Conservation (phyloP, 805 yeast genomes). For the Isabelozyma rhagii region DNA sequence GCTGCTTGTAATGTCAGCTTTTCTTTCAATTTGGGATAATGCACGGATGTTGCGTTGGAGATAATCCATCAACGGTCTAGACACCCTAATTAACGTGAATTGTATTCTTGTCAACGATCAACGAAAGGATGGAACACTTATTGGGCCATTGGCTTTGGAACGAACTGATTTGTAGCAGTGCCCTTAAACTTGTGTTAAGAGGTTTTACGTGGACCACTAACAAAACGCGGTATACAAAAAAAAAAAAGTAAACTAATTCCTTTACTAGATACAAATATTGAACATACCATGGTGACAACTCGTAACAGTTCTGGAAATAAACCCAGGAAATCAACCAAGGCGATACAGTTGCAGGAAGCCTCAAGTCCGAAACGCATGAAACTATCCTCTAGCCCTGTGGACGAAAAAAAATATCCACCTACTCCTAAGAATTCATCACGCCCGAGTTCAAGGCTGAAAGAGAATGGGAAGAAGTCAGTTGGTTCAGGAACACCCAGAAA, state of each 20-base stretch:
- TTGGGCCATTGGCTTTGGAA: no score
- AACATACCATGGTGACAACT: not conserved
- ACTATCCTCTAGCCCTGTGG: not conserved
- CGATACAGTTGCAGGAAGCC: not conserved
- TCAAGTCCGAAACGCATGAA: not conserved
- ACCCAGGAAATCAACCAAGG: not conserved
- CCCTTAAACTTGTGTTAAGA: no score
- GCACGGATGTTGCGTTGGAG: no score
- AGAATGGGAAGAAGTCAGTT: not conserved
- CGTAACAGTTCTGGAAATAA: not conserved
- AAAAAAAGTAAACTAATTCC: not conserved
- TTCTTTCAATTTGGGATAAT: no score
- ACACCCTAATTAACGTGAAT: no score
- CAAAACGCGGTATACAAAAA: not conserved
- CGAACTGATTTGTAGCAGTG: no score
- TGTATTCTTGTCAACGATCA: no score
- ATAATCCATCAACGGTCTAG: no score
- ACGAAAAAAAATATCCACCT: not conserved
- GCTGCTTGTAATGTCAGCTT: no score
- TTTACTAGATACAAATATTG: not conserved
- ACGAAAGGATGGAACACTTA: no score
- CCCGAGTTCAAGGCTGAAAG: not conserved
- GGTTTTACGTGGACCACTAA: not conserved
- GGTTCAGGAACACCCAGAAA: not conserved
- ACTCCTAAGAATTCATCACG: not conserved